Conservation (phyloP, 192 early-diverging fungal species). For the Dimargaris cristalligena region DNA sequence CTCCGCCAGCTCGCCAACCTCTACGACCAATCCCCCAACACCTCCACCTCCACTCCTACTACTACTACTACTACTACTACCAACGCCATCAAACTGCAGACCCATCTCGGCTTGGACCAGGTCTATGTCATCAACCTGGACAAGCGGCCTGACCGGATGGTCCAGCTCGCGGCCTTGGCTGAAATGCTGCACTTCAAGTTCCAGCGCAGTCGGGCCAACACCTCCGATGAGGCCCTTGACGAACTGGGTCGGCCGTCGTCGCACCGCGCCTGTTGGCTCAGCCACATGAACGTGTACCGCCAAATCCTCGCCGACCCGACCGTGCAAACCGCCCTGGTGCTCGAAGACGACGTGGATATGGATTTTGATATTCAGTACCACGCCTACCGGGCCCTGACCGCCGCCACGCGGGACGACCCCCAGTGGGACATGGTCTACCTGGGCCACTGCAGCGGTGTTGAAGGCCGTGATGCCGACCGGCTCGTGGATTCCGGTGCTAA, state of each 20-base stretch:
- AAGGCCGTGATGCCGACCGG: conserved; percentile 12
- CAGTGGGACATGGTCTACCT: conserved; percentile 29
- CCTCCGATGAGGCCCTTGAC: not conserved
- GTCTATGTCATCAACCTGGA: conserved; percentile 15
- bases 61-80: too few species aligned
- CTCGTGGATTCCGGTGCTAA: not conserved
- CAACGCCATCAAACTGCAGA: not conserved
- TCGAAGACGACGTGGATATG: conserved; percentile 14
- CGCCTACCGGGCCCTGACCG: not conserved
- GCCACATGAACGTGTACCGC: conserved; percentile 10
- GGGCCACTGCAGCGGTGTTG: conserved; percentile 23
- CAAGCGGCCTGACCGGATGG: conserved; percentile 10
- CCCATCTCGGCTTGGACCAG: conserved; percentile 10
- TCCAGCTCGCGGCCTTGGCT: not conserved
- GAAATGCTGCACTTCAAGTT: conserved; percentile 7
- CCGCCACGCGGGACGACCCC: conserved; percentile 8
- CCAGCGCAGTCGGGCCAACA: conserved; percentile 6
- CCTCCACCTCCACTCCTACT: not conserved
- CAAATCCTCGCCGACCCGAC: not conserved
- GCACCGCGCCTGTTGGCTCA: conserved; percentile 11
- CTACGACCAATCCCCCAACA: not conserved
- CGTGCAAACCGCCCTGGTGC: conserved; percentile 3
- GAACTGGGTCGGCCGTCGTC: not conserved
- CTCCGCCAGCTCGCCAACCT: not conserved
- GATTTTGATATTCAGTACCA: conserved; percentile 7